These are phyloP conservation scores for Aristolochia californica DNA, from an alignment of 164 flowering plant species.

Conservation along the genomic window DNA sequence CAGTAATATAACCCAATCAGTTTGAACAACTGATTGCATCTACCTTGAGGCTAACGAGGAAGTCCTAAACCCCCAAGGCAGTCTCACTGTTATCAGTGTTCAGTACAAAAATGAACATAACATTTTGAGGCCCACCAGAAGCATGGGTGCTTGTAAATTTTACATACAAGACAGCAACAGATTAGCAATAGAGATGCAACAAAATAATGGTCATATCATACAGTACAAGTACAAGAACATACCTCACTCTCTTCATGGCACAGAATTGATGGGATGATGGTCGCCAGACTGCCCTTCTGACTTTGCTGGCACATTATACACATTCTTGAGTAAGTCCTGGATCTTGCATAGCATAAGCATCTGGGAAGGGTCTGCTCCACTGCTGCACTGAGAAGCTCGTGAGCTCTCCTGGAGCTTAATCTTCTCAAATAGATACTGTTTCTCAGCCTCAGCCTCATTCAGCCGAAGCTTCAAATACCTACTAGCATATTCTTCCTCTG, in stretches of 20 bases:
- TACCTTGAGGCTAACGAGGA: too few relatives aligned
- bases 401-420: conserved; percentile 85
- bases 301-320: conserved; percentile 38
- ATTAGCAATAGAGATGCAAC: too few relatives aligned
- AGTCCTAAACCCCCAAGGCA: too few relatives aligned
- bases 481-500: conserved; percentile 91
- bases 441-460: conserved; percentile 95
- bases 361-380: conserved; percentile 50
- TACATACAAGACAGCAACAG: too few relatives aligned
- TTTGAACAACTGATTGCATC: too few relatives aligned
- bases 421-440: conserved; percentile 83
- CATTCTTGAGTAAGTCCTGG: conserved; percentile 61
- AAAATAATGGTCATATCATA: too few relatives aligned
- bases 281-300: conserved; percentile 34
- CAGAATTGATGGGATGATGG: conserved; percentile 27
- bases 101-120: too few relatives aligned
- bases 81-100: too few relatives aligned
- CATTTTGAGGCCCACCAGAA: too few relatives aligned
- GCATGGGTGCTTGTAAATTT: too few relatives aligned
- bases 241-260: conserved; percentile 21
- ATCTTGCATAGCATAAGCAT: conserved; percentile 44
- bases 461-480: conserved; percentile 73
- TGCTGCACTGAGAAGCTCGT: conserved; percentile 39
- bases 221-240: not conserved
- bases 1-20: too few relatives aligned